phyloP scores from a whole-genome alignment of 352 stramenopile species.

The Hyaloperonospora brassicae region DNA sequence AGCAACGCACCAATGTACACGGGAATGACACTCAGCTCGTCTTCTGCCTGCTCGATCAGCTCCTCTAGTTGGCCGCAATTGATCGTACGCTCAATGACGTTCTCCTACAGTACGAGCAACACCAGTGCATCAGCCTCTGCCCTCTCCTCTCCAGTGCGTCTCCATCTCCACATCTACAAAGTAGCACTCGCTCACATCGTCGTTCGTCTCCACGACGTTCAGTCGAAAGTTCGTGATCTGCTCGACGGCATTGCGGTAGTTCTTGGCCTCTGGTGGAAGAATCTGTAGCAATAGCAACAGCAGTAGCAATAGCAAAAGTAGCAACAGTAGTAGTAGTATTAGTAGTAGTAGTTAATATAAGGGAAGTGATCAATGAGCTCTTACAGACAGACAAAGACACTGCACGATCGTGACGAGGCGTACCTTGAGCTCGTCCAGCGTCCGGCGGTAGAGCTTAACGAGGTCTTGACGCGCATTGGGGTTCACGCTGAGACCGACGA shows the following conservation, averaged over 20 bases:
- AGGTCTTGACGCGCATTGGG: constrained; percentile 75
- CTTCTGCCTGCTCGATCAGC: constrained; percentile 81
- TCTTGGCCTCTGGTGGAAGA: constrained; percentile 56
- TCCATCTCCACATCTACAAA: not conserved
- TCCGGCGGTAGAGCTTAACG: constrained; percentile 79
- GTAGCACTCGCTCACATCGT: constrained; percentile 39
- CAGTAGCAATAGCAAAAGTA: not conserved
- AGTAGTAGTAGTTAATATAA: too few relatives aligned
- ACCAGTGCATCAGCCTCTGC: not conserved
- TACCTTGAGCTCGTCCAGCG: constrained; percentile 74
- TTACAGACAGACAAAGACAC: too few relatives aligned
- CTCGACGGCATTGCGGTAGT: constrained; percentile 73
- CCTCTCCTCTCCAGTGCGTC: constrained; percentile 8
- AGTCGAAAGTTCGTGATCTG: constrained; percentile 83
- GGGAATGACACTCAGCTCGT: constrained; percentile 79
- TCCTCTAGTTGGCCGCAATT: constrained; percentile 85
- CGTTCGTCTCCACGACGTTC: constrained; percentile 59
- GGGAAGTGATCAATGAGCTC: too few relatives aligned
- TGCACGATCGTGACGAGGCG: not conserved
- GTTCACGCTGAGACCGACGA: constrained; percentile 81
- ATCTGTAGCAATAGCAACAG: constrained; percentile 26
- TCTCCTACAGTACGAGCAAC: constrained; percentile 34
- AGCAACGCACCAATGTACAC: constrained; percentile 64
- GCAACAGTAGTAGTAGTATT: not conserved
- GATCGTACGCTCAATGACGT: constrained; percentile 76